Conservation (phyloP, 2,329 filamentous ascomycete genomes). For the Zopfia rhizophila region DNA sequence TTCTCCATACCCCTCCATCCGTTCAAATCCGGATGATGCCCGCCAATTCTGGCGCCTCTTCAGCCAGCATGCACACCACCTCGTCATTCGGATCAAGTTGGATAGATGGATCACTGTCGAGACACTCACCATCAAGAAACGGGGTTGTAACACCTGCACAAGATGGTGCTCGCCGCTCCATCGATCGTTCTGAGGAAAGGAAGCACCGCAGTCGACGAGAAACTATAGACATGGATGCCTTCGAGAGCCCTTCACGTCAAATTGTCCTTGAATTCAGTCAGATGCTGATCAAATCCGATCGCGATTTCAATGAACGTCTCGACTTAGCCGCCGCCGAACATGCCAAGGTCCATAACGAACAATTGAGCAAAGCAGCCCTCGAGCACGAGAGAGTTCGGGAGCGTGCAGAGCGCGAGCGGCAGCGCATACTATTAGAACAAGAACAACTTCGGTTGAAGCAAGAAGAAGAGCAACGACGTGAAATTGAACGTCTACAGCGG, state of each 20-base stretch:
- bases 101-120: slow-evolving; percentile 40
- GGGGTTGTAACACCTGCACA: slow-evolving; percentile 21
- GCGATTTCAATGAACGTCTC: slow-evolving; percentile 66
- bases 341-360: slow-evolving; percentile 71
- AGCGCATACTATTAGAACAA: slow-evolving; percentile 59
- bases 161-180: background rate
- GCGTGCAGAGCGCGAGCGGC: slow-evolving; percentile 64
- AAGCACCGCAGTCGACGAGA: slow-evolving; percentile 23
- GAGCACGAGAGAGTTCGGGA: slow-evolving; percentile 73
- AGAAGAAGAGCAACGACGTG: slow-evolving; percentile 49
- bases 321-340: slow-evolving; percentile 71
- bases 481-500: slow-evolving; percentile 54
- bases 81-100: slow-evolving; percentile 45
- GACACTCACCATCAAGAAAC: slow-evolving; percentile 45
- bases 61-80: slow-evolving; percentile 47
- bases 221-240: slow-evolving; percentile 34
- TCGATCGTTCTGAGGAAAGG: background rate
- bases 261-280: slow-evolving; percentile 55
- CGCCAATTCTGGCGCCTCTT: slow-evolving; percentile 44
- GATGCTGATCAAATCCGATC: slow-evolving; percentile 54
- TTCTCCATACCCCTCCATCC: slow-evolving; percentile 14
- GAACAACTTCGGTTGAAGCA: slow-evolving; percentile 45
- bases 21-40: slow-evolving; percentile 33
- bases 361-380: slow-evolving; percentile 71
- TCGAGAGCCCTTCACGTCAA: slow-evolving; percentile 47